A percentile compares a stretch with the other conserved stretches of the same genome.
Evolutionary conservation across 2,329 filamentous ascomycete genomes (phyloP).

Genomic region (Cucurbitaria berberidis): DNA sequence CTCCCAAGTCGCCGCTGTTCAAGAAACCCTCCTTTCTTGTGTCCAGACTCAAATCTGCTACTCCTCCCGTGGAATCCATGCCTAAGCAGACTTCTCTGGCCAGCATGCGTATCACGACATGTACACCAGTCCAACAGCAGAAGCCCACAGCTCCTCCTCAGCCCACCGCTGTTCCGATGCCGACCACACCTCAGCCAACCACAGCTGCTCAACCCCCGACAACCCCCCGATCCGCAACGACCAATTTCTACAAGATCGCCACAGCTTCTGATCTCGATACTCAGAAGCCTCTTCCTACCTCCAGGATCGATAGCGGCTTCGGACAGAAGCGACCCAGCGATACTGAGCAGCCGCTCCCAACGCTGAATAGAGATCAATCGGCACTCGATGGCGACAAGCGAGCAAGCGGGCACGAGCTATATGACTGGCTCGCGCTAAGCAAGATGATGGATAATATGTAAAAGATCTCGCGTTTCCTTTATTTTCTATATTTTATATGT

Average conservation of each 20-base stretch:
- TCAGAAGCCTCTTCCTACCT: not conserved
- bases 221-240: not conserved
- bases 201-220: not conserved
- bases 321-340: slow-evolving; percentile 4
- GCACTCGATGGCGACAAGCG: slow-evolving; percentile 9
- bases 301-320: slow-evolving; percentile 22
- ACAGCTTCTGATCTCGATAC: not conserved
- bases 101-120: slow-evolving; percentile 19
- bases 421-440: slow-evolving; percentile 23
- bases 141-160: slow-evolving; percentile 1
- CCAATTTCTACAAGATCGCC: not conserved
- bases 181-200: slow-evolving; percentile 5
- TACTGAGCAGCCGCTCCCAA: slow-evolving; percentile 11
- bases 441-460: slow-evolving; percentile 17
- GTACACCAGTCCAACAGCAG: slow-evolving; percentile 4
- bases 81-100: slow-evolving; percentile 22
- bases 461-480: not conserved
- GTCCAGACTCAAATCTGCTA: slow-evolving; percentile 3
- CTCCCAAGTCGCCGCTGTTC: slow-evolving; percentile 9
- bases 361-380: slow-evolving; percentile 12
- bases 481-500: not conserved
- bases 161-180: slow-evolving; percentile 1
- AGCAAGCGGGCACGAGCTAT: slow-evolving; percentile 13
- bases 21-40: slow-evolving; percentile 17
- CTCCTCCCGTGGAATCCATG: not conserved